phyloP scores from a whole-genome alignment of 495 filamentous ascomycete genomes.

The Podospora pseudoanserina region DNA sequence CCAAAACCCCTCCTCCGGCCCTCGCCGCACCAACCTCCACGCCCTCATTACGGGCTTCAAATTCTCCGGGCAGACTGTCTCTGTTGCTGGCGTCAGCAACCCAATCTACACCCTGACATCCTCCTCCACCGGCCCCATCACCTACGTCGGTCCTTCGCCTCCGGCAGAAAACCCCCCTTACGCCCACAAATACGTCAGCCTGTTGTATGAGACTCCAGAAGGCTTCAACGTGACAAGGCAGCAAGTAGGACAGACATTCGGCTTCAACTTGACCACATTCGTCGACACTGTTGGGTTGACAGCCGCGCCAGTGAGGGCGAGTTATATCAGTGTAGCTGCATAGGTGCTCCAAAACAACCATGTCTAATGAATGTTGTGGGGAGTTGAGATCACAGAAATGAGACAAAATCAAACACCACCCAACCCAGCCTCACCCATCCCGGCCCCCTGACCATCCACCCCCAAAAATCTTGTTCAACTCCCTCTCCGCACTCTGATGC shows the following conservation, averaged over 20 bases:
- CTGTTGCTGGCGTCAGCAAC: constrained; percentile 23
- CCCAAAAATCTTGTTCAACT: neutral
- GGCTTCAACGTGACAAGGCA: constrained; percentile 33
- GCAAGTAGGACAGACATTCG: constrained; percentile 33
- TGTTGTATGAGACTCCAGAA: constrained; percentile 33
- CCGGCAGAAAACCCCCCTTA: constrained; percentile 44
- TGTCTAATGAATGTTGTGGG: too few species aligned
- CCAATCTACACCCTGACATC: constrained; percentile 39
- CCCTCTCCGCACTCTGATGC: neutral
- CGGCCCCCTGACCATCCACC: neutral
- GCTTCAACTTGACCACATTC: constrained; percentile 43
- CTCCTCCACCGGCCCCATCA: constrained; percentile 34
- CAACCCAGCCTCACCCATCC: neutral
- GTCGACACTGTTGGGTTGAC: constrained; percentile 34
- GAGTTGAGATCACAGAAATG: too few species aligned
- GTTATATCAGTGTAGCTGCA: constrained; percentile 32
- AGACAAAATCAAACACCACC: too few species aligned
- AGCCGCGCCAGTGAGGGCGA: constrained; percentile 38
- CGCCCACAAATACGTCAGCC: constrained; percentile 45
- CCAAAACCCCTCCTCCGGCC: constrained; percentile 33
- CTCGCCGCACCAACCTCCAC: constrained; percentile 42
- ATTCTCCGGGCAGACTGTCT: constrained; percentile 18
- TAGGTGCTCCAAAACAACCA: neutral
- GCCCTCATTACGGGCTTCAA: constrained; percentile 47
- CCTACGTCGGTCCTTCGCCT: constrained; percentile 43